phyloP scores from a whole-genome alignment of 179 eudicot genomes.

The Camellia oleifera region DNA sequence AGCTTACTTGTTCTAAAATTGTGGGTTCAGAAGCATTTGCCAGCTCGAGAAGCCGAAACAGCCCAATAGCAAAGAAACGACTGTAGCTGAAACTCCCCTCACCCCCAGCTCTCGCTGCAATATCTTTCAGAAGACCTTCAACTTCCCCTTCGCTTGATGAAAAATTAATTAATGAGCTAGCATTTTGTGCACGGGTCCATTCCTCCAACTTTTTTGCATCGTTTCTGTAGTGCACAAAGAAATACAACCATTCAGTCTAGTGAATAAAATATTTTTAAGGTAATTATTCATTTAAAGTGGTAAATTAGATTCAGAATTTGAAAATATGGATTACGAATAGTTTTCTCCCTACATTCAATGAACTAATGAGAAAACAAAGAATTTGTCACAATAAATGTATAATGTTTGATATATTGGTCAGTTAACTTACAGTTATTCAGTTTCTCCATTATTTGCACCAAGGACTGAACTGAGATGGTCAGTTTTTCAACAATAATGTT shows the following conservation, averaged over 20 bases:
- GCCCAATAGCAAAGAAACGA: constrained; percentile 92
- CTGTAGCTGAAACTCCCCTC: constrained; percentile 80
- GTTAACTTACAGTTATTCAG: too few species aligned
- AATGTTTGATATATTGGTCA: too few species aligned
- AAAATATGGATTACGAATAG: not conserved
- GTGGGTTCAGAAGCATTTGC: constrained; percentile 87
- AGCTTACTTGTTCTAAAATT: constrained; percentile 70
- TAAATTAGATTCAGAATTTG: not conserved
- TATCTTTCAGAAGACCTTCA: constrained; percentile 73
- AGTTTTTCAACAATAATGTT: too few species aligned
- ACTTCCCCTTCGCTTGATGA: constrained; percentile 81
- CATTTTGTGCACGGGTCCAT: constrained; percentile 80
- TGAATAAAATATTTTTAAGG: not conserved
- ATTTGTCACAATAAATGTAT: too few species aligned
- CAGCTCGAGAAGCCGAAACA: constrained; percentile 91
- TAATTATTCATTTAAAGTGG: not conserved
- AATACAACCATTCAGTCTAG: not conserved
- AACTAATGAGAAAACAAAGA: not conserved
- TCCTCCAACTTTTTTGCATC: constrained; percentile 91
- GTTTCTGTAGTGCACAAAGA: constrained; percentile 44
- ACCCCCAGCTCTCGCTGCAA: constrained; percentile 78
- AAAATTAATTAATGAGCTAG: constrained; percentile 73
- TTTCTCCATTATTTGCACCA: too few species aligned
- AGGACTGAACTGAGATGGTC: too few species aligned
- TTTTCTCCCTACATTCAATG: not conserved